Base-by-base conservation (phyloP, 2,329 filamentous ascomycete species). In the Exophiala spinifera region DNA sequence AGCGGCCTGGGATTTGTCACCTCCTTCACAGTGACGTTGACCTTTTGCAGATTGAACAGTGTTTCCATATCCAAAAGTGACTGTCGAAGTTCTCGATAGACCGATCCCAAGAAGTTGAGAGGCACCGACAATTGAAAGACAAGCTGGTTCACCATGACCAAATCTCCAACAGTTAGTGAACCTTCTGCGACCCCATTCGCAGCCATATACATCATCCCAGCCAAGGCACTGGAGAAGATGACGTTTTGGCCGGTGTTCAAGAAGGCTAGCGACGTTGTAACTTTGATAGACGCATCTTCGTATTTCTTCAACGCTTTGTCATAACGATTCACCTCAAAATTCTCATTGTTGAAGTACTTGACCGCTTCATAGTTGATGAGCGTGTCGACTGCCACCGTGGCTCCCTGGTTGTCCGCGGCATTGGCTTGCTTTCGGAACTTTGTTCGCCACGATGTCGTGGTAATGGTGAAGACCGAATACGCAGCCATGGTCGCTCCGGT, bases 261-360 rank as follows among this genome's bases (percentile, higher is more conserved):
- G 50, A 96, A 86, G 1, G 94, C 88, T 39, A 99, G 76, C 3
- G 92, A 97, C 0, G 94, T 99, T 8, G 90, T 90, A 31, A 99
- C 89, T 69, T 97, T 97, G 77, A 99, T 97, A 14, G 91, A 96
- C 54, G 91, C 91, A 69, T 87, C 87, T 70, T 99, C 89, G 70
- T 99, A 99, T 55, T 86, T 81, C 61, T 85, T 81, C 20, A 99
- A 77, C 0, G 94, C 91, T 64, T 86, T 83, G 71, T 97, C 91
- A 70, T 99, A 99, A 39, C 94, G 84, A 28, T 82, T 81, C 40
- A 96, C 89, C 74, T 99, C 94, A 62, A 91, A 97, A 62, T 88
- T 89, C 68, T 99, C 95, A 67, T 99, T 99, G 76, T 99, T 99
- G 76, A 97, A 99, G 75, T 97, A 96, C 74, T 99, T 99, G 68